phyloP scores from a whole-genome alignment of 1,284 basidiomycete genomes.

The Ceratorhiza oryzae-sativae region DNA sequence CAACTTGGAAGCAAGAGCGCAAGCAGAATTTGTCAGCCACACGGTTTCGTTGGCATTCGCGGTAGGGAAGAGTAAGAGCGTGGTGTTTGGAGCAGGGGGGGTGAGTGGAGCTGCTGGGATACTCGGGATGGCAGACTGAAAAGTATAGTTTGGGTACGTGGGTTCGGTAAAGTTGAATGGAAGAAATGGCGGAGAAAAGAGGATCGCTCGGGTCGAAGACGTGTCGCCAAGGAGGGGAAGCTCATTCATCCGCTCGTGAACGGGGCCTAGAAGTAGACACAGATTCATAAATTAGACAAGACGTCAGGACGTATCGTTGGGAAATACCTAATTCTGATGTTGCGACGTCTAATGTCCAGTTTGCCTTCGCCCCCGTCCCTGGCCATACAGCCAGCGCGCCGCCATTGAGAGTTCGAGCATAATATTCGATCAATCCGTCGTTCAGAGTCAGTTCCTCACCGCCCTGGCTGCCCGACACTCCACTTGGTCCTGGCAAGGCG shows the following conservation, averaged over 20 bases:
- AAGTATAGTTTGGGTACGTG: slow-evolving; percentile 80
- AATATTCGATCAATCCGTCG: slow-evolving; percentile 67
- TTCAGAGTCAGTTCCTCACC: slow-evolving; percentile 61
- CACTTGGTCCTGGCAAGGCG: slow-evolving; percentile 54
- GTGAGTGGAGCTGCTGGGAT: slow-evolving; percentile 55
- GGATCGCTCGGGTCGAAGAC: slow-evolving; percentile 73
- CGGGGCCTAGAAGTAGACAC: slow-evolving; percentile 50
- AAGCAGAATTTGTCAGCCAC: slow-evolving; percentile 65
- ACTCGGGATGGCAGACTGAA: slow-evolving; percentile 65
- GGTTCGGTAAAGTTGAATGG: slow-evolving; percentile 53
- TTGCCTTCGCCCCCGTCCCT: slow-evolving; percentile 48
- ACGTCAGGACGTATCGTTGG: background rate
- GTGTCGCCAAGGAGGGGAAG: slow-evolving; percentile 77
- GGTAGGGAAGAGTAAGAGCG: slow-evolving; percentile 63
- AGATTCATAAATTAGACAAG: background rate
- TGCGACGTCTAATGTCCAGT: slow-evolving; percentile 60
- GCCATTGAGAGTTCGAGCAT: slow-evolving; percentile 55
- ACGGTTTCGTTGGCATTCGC: slow-evolving; percentile 51
- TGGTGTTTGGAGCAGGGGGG: slow-evolving; percentile 56
- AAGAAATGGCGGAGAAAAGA: slow-evolving; percentile 74
- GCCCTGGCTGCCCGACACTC: slow-evolving; percentile 50
- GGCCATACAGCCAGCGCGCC: slow-evolving; percentile 61
- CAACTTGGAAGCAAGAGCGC: slow-evolving; percentile 54
- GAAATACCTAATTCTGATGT: slow-evolving; percentile 60
- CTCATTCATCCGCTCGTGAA: slow-evolving; percentile 57